Conservation (phyloP, 164 flowering plant genomes). For the Magnolia kwangsiensis region DNA sequence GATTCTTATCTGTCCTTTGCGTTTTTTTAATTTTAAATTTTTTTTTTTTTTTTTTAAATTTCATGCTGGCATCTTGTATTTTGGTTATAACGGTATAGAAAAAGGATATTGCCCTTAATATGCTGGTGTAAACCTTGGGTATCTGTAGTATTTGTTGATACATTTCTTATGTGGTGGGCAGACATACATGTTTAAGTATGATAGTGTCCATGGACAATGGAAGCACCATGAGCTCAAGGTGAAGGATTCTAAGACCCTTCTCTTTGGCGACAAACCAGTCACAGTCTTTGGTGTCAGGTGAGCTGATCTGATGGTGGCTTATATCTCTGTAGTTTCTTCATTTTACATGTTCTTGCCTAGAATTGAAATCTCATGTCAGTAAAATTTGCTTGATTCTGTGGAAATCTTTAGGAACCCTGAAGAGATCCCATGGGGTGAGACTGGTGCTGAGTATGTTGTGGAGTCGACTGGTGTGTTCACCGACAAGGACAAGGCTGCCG, state of each 20-base stretch:
- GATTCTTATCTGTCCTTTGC: background rate
- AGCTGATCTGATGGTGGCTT: background rate
- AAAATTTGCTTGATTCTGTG: background rate
- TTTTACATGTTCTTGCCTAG: background rate
- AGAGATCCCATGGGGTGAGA: constrained; percentile 54
- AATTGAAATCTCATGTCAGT: background rate
- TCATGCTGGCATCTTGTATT: background rate
- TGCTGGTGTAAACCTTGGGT: background rate
- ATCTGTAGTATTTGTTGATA: background rate
- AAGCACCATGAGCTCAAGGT: constrained; percentile 65
- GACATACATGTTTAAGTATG: constrained; percentile 95
- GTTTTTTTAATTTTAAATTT: too few species aligned
- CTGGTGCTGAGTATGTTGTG: constrained; percentile 37
- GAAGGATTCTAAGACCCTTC: constrained; percentile 76
- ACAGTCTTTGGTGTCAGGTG: constrained; percentile 73
- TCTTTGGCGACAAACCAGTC: constrained; percentile 75
- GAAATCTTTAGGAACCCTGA: constrained; percentile 40
- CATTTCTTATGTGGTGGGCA: constrained; percentile 19
- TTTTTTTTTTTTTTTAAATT: background rate
- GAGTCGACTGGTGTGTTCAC: constrained; percentile 77
- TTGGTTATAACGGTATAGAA: background rate
- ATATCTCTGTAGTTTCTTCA: background rate
- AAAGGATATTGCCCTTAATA: too few species aligned
- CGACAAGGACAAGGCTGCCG: constrained; percentile 71
- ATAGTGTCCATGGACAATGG: constrained; percentile 82